A percentile compares a stretch with the other conserved stretches of the same genome.
Evolutionary conservation across 1,139 yeast genomes (phyloP).

Genomic region (Meyerozyma guilliermondii): DNA sequence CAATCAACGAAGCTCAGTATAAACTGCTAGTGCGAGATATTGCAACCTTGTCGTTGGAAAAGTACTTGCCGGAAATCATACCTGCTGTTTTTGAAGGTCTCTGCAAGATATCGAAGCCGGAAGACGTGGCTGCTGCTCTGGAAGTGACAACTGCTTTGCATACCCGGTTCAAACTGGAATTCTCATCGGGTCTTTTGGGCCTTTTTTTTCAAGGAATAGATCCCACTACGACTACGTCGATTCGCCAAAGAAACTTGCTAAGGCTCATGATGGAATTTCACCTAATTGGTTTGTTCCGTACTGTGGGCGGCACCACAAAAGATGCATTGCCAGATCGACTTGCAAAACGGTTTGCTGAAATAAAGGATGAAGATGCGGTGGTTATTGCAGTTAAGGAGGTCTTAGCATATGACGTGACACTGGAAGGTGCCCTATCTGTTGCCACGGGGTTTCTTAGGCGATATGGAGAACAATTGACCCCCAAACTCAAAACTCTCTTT

Average conservation of each 20-base stretch:
- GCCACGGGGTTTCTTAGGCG: slow-evolving; percentile 50
- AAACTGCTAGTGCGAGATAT: slow-evolving; percentile 55
- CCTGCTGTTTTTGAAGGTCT: slow-evolving; percentile 63
- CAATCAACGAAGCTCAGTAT: slow-evolving; percentile 45
- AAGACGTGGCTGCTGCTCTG: slow-evolving; percentile 60
- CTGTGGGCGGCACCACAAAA: slow-evolving; percentile 29
- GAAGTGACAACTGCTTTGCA: slow-evolving; percentile 72
- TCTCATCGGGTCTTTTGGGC: slow-evolving; percentile 50
- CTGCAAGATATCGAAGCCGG: slow-evolving; percentile 45
- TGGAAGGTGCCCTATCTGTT: slow-evolving; percentile 43
- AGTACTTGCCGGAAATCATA: slow-evolving; percentile 70
- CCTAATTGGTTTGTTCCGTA: slow-evolving; percentile 53
- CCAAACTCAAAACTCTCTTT: slow-evolving; percentile 27
- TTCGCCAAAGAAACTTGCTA: slow-evolving; percentile 47
- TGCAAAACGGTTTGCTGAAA: slow-evolving; percentile 15
- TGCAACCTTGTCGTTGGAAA: slow-evolving; percentile 58
- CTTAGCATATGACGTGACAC: slow-evolving; percentile 42
- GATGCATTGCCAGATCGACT: slow-evolving; percentile 22
- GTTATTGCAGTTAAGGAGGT: slow-evolving; percentile 50
- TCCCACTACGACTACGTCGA: slow-evolving; percentile 33
- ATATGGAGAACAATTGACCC: slow-evolving; percentile 19
- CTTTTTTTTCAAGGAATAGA: slow-evolving; percentile 43
- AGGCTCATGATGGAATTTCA: slow-evolving; percentile 59
- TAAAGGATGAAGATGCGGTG: slow-evolving; percentile 33
- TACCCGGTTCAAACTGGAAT: slow-evolving; percentile 57